Base-by-base conservation (phyloP, 2,329 filamentous ascomycete genomes). In the Phaeosphaeriaceae sp. region DNA sequence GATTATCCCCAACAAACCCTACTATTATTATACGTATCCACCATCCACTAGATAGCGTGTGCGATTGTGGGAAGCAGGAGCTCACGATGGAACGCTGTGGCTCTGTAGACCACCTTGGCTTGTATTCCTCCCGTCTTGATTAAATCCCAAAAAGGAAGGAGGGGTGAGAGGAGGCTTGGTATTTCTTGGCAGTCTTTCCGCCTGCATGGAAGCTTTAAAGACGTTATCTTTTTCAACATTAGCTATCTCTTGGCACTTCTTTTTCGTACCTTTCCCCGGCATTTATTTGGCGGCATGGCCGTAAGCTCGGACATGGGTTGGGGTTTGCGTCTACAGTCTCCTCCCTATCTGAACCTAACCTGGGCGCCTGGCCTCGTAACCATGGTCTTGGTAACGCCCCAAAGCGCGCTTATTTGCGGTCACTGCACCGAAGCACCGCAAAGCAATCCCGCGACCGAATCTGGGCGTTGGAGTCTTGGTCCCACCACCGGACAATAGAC, bases 311-410 rank as follows among this genome's bases (percentile, higher is more conserved):
- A 9, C 42, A 38, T 38, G 41, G 29, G 13, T 28, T 35, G 38
- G 37, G 37, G 28, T 30, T 17, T 44, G 37, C 29, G n/a, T 13
- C 32, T 21, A 38, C 23, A 29, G 2, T 40, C 50, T 53, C 50
- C 46, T 53, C 42, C 51, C 51, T 48, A 43, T 38, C 23, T 42
- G 32, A 41, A 26, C 29, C 43, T 38, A 48, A 42, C 34, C 38
- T 30, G 46, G 38, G 16, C 18, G 23, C 36, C 35, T 48, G 21
- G 26, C 33, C 39, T 48, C 44, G 39, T 39, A 26, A 36, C 39
- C 46, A 50, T 38, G 39, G 50, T 38, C 51, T 50, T 54, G 51
- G 47, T 28, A 32, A 18, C 29, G 17, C 41, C 26, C 41, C 46
- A 46, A 7, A 38, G 20, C 23, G 36, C 46, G 46, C 43, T 54